Evolutionary conservation across 768 basidiomycete genomes (phyloP), one percentile per base, ranked within the genome.

Genomic region (Lactarius evosmus): DNA sequence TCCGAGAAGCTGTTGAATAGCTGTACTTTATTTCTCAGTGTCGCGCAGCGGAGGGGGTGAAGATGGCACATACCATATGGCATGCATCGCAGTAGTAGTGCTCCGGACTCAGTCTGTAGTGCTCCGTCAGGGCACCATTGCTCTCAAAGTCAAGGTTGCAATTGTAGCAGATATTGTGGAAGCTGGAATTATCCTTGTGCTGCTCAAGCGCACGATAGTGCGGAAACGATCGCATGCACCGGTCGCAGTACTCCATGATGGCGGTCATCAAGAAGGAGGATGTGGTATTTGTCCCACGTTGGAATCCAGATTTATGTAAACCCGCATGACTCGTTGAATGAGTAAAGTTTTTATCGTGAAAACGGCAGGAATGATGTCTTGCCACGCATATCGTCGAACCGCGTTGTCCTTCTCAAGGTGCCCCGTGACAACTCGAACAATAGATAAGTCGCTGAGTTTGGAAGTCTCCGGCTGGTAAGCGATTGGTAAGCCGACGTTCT

Each of bases 61-160:
- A 44, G n/a, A 19, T 38, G 49, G 19, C 11, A 22, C 7, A 9
- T 3, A 49, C 25, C n/a, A n/a, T n/a, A n/a, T n/a, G n/a, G n/a
- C n/a, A n/a, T 22, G 17, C 2, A 44, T 17, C 6, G 46, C 46
- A 25, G 12, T 7, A 49, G 46, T 55, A 56, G 27, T 38, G 41
- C 30, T 32, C 32, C n/a, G 44, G 36, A 25, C n/a, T 25, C 22
- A 34, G 12, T 25, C 44, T 44, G 8, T 22, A 27, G 44, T 62
- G 61, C 7, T 54, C 29, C 36, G 11, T 6, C 7, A 46, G 44
- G 3, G 11, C 5, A 14, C 32, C 40, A 4, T 54, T 32, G 19
- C 56, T n/a, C 12, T 4, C 16, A 22, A 85, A 87, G 65, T 85
- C 83, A 14, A 33, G 19, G 0, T 75, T 56, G 66, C 85, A 87